Evolutionary conservation across 768 basidiomycete species (phyloP).

Genomic region (Hebeloma cylindrosporum): DNA sequence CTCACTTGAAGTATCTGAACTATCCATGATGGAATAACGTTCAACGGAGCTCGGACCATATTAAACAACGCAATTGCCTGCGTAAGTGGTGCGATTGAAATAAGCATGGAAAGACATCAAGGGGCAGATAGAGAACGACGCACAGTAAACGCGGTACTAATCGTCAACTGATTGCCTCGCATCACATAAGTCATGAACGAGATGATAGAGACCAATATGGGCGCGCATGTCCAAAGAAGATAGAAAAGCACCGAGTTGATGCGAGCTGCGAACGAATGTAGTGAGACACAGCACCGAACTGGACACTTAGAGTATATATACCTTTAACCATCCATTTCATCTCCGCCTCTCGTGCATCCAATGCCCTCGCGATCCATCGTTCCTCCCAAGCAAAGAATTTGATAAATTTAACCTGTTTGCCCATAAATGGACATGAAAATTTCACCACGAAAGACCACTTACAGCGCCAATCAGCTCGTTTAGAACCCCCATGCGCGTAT

Average conservation of each 20-base stretch:
- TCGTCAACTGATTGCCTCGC: conserved; percentile 71
- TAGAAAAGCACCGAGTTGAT: conserved; percentile 73
- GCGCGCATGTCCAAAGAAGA: conserved; percentile 71
- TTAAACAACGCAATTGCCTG: conserved; percentile 79
- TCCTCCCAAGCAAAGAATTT: conserved; percentile 86
- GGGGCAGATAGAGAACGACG: conserved; percentile 22
- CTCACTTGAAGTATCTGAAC: conserved; percentile 70
- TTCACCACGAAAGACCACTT: conserved; percentile 18
- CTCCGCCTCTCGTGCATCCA: conserved; percentile 67
- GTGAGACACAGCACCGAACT: neutral
- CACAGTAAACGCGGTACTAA: conserved; percentile 83
- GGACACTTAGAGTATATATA: conserved; percentile 21
- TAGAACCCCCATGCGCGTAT: conserved; percentile 75
- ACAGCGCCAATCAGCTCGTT: conserved; percentile 76
- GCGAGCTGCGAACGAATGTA: conserved; percentile 44
- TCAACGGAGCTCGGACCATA: conserved; percentile 81
- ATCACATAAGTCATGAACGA: conserved; percentile 76
- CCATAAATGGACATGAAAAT: neutral
- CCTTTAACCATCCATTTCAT: conserved; percentile 77
- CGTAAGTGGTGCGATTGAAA: neutral
- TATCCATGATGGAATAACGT: conserved; percentile 77
- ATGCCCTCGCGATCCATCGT: conserved; percentile 66
- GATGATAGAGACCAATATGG: conserved; percentile 76
- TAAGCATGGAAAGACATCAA: neutral
- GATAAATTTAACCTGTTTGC: conserved; percentile 62